Base-by-base conservation (phyloP, 2,329 filamentous ascomycete species). In the Fusarium bulbicola region DNA sequence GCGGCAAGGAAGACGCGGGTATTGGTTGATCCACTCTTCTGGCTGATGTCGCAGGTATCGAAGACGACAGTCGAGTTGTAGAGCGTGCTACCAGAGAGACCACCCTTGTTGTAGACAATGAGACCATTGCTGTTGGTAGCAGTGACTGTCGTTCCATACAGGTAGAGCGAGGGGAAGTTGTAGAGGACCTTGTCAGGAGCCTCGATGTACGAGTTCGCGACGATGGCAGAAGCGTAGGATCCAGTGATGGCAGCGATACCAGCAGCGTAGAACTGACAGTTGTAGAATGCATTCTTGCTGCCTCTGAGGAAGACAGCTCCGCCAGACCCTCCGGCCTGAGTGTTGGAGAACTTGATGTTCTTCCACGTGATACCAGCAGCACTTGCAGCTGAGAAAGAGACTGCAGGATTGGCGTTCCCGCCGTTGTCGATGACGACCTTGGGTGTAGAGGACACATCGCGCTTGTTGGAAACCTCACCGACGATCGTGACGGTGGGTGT, bases 161-260 rank as follows among this genome's bases (percentile, higher is more conserved):
- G 68, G 62, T 86, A 86, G 1, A 84, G 64, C 16, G 81, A 82
- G 0, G 81, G 80, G 16, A 80, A 82, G 40, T 81, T 80, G 63
- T 82, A 83, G 56, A 86, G 80, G 4, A 84, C 70, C 69, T 85
- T 85, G 54, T 84, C 82, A 11, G 79, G 69, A 5, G 82, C 84
- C 64, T 86, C 83, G 14, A 86, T 79, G 62, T 85, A 85, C 0
- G 83, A 85, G 68, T 85, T 81, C 14, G 83, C 83, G 30, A 86
- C 80, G 32, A 86, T 70, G 2, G 79, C 80, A 0, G 82, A 76
- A 7, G 82, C 81, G 7, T 76, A 70, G 13, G 63, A 76, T 4
- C 79, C 77, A 11, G 76, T 78, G 34, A 81, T 68, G 10, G 72
- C 75, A 6, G 72, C 64, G 12, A 64, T 61, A 20, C 84, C 83